These are phyloP conservation scores for Filosporella fistucella DNA, from an alignment of 495 filamentous ascomycete genomes.

Conservation along the genomic window DNA sequence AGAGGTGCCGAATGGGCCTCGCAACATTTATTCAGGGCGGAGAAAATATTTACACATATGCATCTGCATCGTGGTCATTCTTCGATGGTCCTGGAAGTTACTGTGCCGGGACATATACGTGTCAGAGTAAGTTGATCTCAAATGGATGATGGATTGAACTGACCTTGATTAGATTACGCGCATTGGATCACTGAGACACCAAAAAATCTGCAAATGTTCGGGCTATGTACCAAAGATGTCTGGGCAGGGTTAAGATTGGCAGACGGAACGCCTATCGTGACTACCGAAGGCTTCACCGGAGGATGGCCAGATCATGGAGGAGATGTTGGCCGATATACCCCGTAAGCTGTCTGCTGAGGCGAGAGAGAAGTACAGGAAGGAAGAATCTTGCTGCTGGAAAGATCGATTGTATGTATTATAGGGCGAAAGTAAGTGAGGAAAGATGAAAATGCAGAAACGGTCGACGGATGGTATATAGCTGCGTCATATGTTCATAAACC, in stretches of 20 bases:
- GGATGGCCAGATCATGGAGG: slow-evolving; percentile 1
- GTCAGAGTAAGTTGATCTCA: background rate
- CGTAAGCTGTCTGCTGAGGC: too few species aligned
- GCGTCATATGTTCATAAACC: too few species aligned
- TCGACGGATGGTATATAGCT: too few species aligned
- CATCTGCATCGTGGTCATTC: slow-evolving; percentile 65
- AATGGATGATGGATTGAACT: background rate
- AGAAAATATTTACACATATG: slow-evolving; percentile 50
- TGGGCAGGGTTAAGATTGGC: background rate
- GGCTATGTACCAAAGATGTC: background rate
- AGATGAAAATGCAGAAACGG: too few species aligned
- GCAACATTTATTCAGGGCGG: slow-evolving; percentile 57
- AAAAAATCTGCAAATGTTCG: background rate
- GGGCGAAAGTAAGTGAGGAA: too few species aligned
- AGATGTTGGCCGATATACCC: slow-evolving; percentile 2
- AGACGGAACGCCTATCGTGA: background rate
- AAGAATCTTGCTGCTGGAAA: too few species aligned
- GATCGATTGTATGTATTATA: too few species aligned
- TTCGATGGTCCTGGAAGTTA: slow-evolving; percentile 42
- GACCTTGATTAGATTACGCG: background rate
- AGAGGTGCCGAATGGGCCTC: slow-evolving; percentile 49
- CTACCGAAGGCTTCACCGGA: background rate
- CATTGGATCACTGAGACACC: slow-evolving; percentile 2
- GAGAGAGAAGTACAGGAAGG: too few species aligned
- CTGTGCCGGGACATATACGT: background rate